These are phyloP conservation scores for Diphasiastrum complanatum DNA, from an alignment of 83 land plant genomes.

Conservation along the genomic window DNA sequence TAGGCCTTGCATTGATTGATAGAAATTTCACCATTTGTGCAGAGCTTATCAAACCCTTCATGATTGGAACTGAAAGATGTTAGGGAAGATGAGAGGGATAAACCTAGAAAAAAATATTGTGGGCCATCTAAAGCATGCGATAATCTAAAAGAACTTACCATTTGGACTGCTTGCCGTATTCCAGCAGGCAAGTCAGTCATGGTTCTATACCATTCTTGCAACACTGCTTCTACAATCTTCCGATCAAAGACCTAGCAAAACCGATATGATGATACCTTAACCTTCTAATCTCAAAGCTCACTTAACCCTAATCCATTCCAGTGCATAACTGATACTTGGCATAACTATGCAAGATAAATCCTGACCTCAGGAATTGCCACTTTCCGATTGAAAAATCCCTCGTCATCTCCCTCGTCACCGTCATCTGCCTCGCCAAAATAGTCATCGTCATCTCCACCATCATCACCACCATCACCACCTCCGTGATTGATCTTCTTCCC, in stretches of 20 bases:
- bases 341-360: background rate
- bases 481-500: slow-evolving; percentile 77
- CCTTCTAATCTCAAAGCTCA: background rate
- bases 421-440: slow-evolving; percentile 92
- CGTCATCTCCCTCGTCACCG: slow-evolving; percentile 79
- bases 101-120: background rate
- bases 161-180: slow-evolving; percentile 83
- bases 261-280: background rate
- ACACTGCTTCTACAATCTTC: slow-evolving; percentile 80
- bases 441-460: slow-evolving; percentile 94
- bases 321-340: background rate
- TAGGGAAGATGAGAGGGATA: background rate
- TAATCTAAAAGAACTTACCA: slow-evolving; percentile 41
- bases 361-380: slow-evolving; percentile 67
- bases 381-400: slow-evolving; percentile 72
- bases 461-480: slow-evolving; percentile 97
- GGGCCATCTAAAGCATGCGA: background rate
- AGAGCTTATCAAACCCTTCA: slow-evolving; percentile 83
- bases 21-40: slow-evolving; percentile 80
- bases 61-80: background rate
- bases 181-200: slow-evolving; percentile 88
- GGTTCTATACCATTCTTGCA: slow-evolving; percentile 86
- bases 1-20: slow-evolving; percentile 79
- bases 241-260: slow-evolving; percentile 71
- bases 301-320: background rate